Evolutionary conservation across 1,139 yeast genomes (phyloP), one percentile per base, ranked within the genome.

Genomic region (Barnettozyma hawaiiensis): DNA sequence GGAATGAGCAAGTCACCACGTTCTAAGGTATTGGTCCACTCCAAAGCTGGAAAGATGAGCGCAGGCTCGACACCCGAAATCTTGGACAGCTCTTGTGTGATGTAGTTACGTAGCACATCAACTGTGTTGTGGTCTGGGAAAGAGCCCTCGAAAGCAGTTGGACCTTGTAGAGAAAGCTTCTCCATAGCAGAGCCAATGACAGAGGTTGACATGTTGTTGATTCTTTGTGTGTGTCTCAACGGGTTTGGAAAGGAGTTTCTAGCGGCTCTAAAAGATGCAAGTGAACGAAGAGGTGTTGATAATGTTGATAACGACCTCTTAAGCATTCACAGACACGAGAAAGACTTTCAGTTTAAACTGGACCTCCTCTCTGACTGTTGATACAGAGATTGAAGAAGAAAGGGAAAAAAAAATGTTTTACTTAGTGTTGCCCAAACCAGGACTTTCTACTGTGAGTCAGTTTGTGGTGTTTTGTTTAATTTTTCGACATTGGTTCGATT

Each of bases 1-100:
- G 99, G 97, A 46, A 92, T 77, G 53, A 90, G 74, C 59, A 92
- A 75, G 64, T 92, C 99, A 58, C 98, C 98, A 62, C 94, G 85
- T 47, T 87, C 97, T 53, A 85, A 67, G 37, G 90, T 81, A 51
- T 76, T 73, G 31, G 97, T 89, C 71, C 94, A 79, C 66, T 92
- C 97, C 59, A 92, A 75, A 37, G 96, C 89, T 47, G 89, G 85
- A 66, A 75, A 87, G 51, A 90, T 85, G 40, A 85, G 64, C 11
- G 70, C 68, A 48, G 75, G 69, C 48, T 82, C 83, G 37, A 89
- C 95, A 27, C 81, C 81, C 18, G 95, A 72, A 53, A 94, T 71
- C 51, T 74, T 70, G 50, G 85, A 72, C 49, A 92, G 74, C 63
- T 90, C 92, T 48, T 76, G 75, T 40, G 96, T 70, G 61, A 94